Base-by-base conservation (phyloP, 2,329 filamentous ascomycete species). In the Cladobotryum protrusum region DNA sequence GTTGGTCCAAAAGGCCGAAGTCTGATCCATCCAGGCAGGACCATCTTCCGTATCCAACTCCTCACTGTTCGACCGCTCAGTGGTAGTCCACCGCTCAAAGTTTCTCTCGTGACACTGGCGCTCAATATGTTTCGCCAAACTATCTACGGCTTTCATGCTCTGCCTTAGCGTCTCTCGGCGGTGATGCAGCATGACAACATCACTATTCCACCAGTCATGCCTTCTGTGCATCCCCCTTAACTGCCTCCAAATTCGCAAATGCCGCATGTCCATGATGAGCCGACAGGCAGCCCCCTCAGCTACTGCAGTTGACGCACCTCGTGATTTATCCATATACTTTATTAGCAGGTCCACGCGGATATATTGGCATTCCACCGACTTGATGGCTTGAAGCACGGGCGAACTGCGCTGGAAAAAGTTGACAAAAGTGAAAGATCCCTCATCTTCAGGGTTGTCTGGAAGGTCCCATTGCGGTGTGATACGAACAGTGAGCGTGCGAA, bases 401-500 rank as follows among this genome's bases (percentile, higher is more conserved):
- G 65, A 63, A 0, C 49, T 40, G 7, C 49, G 29, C 4, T 53
- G 29, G 53, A 75, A 68, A 54, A 73, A 70, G 49, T 66, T 51
- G 46, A 65, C 56, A 46, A 72, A 68, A 3, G 67, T 69, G 34
- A 70, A 64, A 9, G 54, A 24, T 1, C 49, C 45, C 36, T 51
- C 45, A 43, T 54, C 46, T 4, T 35, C 20, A 14, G 48, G 29
- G 14, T 49, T 50, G 2, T 18, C 35, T 8, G 19, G 19, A 3
- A 47, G 55, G 11, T 54, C 29, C 52, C 47, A 52, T 14, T 43
- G 52, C 1, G 70, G 70, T 14, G 63, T 62, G 43, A 77, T 56
- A 33, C 72, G 65, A 43, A 78, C 60, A 3, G 65, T 70, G 19
- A 79, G 57, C 1, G 67, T 74, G 49, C 71, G 63, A 3, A 78